Conservation (phyloP, 1,139 yeast species). For the Saccharomyces pastorianus region DNA sequence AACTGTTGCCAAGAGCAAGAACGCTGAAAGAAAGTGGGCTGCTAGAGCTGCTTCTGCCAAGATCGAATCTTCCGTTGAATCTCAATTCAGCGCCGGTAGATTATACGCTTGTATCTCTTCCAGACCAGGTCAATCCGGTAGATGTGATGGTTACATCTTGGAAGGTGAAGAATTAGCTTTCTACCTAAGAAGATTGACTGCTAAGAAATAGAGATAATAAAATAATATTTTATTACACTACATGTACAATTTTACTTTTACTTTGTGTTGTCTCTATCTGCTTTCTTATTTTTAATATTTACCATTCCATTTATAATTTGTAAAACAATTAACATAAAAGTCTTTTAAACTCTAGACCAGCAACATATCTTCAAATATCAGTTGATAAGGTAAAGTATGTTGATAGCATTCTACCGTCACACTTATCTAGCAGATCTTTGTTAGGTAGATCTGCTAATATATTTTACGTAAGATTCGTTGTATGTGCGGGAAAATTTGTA, state of each 20-base stretch:
- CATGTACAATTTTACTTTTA: not conserved
- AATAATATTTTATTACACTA: not conserved
- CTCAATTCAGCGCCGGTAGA: conserved; percentile 98
- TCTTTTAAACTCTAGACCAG: not conserved
- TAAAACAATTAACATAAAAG: not conserved
- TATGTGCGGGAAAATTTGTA: not conserved
- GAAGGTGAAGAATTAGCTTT: conserved; percentile 99
- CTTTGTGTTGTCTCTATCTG: not conserved
- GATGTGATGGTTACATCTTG: conserved; percentile 99
- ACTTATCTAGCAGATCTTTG: not conserved
- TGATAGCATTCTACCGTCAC: not conserved
- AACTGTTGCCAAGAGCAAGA: conserved; percentile 61
- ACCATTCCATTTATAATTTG: conserved; percentile 1
- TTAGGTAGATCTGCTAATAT: not conserved
- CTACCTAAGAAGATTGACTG: conserved; percentile 98
- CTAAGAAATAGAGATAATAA: conserved; percentile 66
- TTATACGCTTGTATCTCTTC: conserved; percentile 97
- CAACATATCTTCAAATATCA: too few relatives aligned
- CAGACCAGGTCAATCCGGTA: conserved; percentile 99
- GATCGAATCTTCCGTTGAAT: conserved; percentile 82
- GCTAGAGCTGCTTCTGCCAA: conserved; percentile 77
- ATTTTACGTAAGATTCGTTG: not conserved
- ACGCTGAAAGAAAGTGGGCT: conserved; percentile 84
- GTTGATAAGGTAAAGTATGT: not conserved
- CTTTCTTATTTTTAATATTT: not conserved